Conservation (phyloP, 2,329 filamentous ascomycete genomes). For the Neopestalotiopsis sp. region DNA sequence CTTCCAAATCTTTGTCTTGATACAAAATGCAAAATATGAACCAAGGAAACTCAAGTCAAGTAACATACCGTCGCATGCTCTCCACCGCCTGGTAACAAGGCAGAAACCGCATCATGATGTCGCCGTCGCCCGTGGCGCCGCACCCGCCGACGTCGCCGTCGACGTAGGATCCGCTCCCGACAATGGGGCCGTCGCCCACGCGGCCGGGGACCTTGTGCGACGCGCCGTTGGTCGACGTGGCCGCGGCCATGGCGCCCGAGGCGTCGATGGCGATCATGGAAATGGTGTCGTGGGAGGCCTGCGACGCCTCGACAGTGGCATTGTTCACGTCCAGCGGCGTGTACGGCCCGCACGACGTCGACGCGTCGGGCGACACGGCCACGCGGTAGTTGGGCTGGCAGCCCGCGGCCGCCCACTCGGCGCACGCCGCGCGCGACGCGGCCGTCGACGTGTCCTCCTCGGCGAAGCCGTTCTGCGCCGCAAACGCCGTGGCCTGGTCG, state of each 20-base stretch:
- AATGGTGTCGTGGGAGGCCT: slow-evolving; percentile 54
- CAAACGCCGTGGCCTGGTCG: slow-evolving; percentile 59
- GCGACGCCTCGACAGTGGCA: slow-evolving; percentile 12
- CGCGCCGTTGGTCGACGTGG: slow-evolving; percentile 61
- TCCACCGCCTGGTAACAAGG: slow-evolving; percentile 64
- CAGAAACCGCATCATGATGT: slow-evolving; percentile 62
- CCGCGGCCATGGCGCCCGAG: slow-evolving; percentile 54
- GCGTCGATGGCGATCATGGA: slow-evolving; percentile 54
- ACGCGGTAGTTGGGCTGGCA: slow-evolving; percentile 59
- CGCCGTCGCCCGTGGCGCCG: slow-evolving; percentile 61
- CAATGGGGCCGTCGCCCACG: slow-evolving; percentile 60
- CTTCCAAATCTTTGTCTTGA: too few species aligned
- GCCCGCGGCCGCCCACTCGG: slow-evolving; percentile 43
- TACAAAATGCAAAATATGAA: background rate
- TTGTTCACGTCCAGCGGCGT: slow-evolving; percentile 35
- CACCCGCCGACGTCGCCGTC: slow-evolving; percentile 59
- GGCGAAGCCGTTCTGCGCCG: slow-evolving; percentile 54
- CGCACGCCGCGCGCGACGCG: slow-evolving; percentile 45
- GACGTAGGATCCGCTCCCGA: slow-evolving; percentile 59
- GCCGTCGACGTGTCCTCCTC: slow-evolving; percentile 49
- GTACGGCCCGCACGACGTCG: slow-evolving; percentile 52
- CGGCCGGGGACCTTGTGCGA: slow-evolving; percentile 59
- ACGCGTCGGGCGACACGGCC: slow-evolving; percentile 49
- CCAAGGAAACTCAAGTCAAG: background rate
- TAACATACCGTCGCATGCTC: slow-evolving; percentile 44